These are phyloP conservation scores for Penicillium sp. DNA, from an alignment of 2,329 filamentous ascomycete genomes.

Conservation along the genomic window DNA sequence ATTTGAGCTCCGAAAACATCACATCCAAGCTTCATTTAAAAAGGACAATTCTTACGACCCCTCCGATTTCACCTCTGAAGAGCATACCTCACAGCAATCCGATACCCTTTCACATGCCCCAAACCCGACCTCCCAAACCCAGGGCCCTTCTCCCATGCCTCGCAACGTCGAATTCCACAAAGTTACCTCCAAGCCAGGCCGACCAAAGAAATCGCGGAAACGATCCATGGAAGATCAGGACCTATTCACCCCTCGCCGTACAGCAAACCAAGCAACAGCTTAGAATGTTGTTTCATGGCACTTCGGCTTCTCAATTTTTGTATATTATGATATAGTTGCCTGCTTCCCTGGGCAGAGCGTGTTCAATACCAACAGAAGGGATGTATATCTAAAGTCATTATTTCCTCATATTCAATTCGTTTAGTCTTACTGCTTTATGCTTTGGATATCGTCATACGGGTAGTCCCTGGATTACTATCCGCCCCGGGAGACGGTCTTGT, in stretches of 20 bases:
- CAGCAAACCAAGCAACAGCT: background rate
- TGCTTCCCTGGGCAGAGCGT: background rate
- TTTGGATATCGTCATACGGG: no score
- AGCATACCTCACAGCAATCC: background rate
- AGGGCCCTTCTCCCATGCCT: background rate
- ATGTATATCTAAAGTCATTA: constrained; percentile 2
- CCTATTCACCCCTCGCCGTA: background rate
- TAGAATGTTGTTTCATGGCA: background rate
- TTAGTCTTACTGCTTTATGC: background rate
- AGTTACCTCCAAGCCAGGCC: background rate
- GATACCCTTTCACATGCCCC: background rate
- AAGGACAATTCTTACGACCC: background rate
- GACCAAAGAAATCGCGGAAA: background rate
- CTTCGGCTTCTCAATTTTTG: constrained; percentile 2
- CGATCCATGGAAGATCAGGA: background rate
- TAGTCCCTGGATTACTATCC: no score
- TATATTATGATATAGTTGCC: constrained; percentile 14
- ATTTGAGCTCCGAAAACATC: constrained; percentile 25
- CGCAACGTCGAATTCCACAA: constrained; percentile 13
- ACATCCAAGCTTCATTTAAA: constrained; percentile 12
- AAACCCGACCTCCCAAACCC: background rate
- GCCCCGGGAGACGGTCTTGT: no score
- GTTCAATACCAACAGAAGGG: constrained; percentile 9
- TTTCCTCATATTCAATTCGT: background rate
- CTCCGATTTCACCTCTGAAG: background rate